Base-by-base conservation (phyloP, 331 rosid genomes). In the Rhamnella rubrinervis region DNA sequence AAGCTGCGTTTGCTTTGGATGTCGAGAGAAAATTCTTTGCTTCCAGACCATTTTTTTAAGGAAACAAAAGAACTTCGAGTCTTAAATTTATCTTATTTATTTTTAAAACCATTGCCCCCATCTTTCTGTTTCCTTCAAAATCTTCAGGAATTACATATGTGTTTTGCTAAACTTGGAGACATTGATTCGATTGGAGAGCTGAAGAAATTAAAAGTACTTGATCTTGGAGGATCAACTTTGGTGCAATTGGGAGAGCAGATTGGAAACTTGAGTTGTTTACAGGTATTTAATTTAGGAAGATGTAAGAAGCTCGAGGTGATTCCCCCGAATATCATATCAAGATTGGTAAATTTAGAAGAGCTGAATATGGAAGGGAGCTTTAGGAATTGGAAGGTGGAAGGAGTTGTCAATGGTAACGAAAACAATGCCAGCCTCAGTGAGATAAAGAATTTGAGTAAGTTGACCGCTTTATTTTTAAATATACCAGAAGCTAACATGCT, bases 261-360 rank as follows among this genome's bases (percentile, higher is more conserved):
- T 1, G 53, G 72, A 6, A 2, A 74, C 9, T 25, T 74, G 46
- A 58, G 2, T 7, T 41, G 16, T 18, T 38, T 66, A 8, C 58
- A 13, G 8, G 13, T 6, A 18, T 65, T 74, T 19, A 55, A 74
- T 66, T 74, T 74, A 52, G 4, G 1, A 0, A 0, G 2, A 5
- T 66, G 25, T 16, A 0, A 0, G 5, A 0, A 0, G 0, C 46
- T 56, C 12, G 0, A 11, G 13, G 21, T 17, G 47, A 74, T 74
- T 59, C 3, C 49, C n/a, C 61, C 67, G 19, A 26, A 53, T 38
- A 67, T 66, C 14, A 49, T 67, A 49, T 74, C 78, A 50, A 59
- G 31, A 14, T 23, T 74, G 67, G 1, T 6, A 14, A 19, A 40
- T 0, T 55, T 59, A 49, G 67, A 74, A 59, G 78, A 49, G 13